Base-by-base conservation (phyloP, 2,329 filamentous ascomycete genomes). In the Aspergillus versicolor region DNA sequence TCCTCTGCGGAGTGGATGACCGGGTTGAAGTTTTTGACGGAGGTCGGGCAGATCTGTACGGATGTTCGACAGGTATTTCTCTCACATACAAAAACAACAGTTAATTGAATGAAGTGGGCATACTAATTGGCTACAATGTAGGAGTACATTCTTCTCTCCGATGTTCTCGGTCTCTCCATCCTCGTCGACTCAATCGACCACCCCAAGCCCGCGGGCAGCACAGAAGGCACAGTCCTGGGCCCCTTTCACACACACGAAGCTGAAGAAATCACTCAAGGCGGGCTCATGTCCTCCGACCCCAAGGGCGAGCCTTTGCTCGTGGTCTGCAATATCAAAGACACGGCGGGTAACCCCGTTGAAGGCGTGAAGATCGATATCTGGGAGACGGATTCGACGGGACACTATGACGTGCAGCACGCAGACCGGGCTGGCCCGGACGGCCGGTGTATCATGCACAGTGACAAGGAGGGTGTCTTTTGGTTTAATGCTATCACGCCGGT, bases 171-270 rank as follows among this genome's bases (percentile, higher is more conserved):
- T 40, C 84, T 94, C 37, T 92, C 88, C 21, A 83, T 92, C 58
- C 84, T 94, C 4, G 87, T 94, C 63, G 90, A 94, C 76, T 84
- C 82, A 65, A 92, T 94, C 78, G 88, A 92, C 77, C 89, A 93
- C 76, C 90, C 90, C 24, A 93, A 91, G 71, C 89, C 88, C 0
- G 69, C 84, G 0, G 73, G 78, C 43, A 82, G 81, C 27, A 94
- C 90, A 24, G 89, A 93, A 73, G 89, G 90, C 57, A 91, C 89
- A 0, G 88, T 94, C 11, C 83, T 93, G 0, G 90, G 90, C 0
- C 90, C 90, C 38, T 93, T 92, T 79, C 89, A 93, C 78, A 91
- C 88, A 1, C 88, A 92, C 75, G 88, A 92, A 67, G 89, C 89
- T 7, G 80, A 85, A 52, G 66, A 71, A 48, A 65, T 78, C 60